Conservation (phyloP, 768 basidiomycete genomes). For the Pleurotus eryngii region DNA sequence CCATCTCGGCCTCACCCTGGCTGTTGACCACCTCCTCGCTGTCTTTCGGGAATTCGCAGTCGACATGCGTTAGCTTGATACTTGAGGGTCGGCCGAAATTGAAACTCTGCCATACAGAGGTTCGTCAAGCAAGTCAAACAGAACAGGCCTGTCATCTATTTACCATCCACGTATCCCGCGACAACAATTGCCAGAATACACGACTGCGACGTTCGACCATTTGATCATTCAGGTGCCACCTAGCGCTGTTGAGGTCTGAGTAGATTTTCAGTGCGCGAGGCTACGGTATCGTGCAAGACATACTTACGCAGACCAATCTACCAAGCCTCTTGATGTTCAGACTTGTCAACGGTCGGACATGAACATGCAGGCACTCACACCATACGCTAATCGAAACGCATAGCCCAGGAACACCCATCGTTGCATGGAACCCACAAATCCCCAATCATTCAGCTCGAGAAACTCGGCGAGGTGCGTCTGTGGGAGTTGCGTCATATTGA, state of each 20-base stretch:
- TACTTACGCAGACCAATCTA: slow-evolving; percentile 56
- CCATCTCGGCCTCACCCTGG: slow-evolving; percentile 32
- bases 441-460: slow-evolving; percentile 53
- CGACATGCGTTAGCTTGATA: slow-evolving; percentile 49
- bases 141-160: neutral
- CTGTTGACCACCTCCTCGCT: slow-evolving; percentile 28
- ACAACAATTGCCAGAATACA: slow-evolving; percentile 70
- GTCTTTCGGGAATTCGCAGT: slow-evolving; percentile 53
- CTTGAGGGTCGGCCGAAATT: slow-evolving; percentile 57
- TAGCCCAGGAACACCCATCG: slow-evolving; percentile 59
- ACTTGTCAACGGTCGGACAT: too few relatives aligned
- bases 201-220: slow-evolving; percentile 45
- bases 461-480: slow-evolving; percentile 46
- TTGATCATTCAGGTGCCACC: slow-evolving; percentile 54
- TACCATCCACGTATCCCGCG: slow-evolving; percentile 61
- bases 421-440: slow-evolving; percentile 40
- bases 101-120: slow-evolving; percentile 45
- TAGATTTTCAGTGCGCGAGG: neutral
- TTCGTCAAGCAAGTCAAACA: neutral
- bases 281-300: neutral
- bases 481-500: neutral
- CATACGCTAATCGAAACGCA: slow-evolving; percentile 54
- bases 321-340: too few relatives aligned
- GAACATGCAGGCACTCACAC: slow-evolving; percentile 38
- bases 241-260: slow-evolving; percentile 55